Conservation (phyloP, 257 asterid genomes). For the Nicotiana tomentosiformis region DNA sequence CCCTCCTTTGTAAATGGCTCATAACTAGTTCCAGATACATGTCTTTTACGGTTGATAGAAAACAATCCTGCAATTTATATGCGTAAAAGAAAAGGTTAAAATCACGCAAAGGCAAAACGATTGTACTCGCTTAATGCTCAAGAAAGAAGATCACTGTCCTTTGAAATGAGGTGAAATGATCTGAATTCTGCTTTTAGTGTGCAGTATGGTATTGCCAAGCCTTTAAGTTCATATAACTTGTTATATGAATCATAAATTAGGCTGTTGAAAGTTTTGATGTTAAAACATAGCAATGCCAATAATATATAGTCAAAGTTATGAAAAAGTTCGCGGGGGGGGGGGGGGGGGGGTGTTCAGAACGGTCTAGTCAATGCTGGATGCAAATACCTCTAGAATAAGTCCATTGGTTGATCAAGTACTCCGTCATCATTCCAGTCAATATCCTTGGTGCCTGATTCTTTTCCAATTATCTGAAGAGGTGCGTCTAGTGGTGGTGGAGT, state of each 20-base stretch:
- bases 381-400: constrained; percentile 55
- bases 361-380: neutral
- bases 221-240: neutral
- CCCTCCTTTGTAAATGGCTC: neutral
- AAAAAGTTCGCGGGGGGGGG: neutral
- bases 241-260: neutral
- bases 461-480: constrained; percentile 66
- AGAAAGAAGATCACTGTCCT: neutral
- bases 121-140: neutral
- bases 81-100: neutral
- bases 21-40: neutral
- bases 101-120: neutral
- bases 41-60: neutral
- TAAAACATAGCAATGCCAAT: neutral
- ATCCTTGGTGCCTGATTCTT: constrained; percentile 50
- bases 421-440: constrained; percentile 75
- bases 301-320: neutral
- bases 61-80: neutral
- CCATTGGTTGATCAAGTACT: constrained; percentile 61
- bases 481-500: constrained; percentile 77
- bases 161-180: neutral
- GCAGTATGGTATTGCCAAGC: too few relatives aligned
- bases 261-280: neutral
- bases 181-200: neutral
- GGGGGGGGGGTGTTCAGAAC: neutral